Percentiles rank a stretch among this genome's conserved stretches.
These are phyloP conservation scores for Malassezia caprae DNA, from an alignment of 1,284 basidiomycete genomes.

Conservation along the genomic window DNA sequence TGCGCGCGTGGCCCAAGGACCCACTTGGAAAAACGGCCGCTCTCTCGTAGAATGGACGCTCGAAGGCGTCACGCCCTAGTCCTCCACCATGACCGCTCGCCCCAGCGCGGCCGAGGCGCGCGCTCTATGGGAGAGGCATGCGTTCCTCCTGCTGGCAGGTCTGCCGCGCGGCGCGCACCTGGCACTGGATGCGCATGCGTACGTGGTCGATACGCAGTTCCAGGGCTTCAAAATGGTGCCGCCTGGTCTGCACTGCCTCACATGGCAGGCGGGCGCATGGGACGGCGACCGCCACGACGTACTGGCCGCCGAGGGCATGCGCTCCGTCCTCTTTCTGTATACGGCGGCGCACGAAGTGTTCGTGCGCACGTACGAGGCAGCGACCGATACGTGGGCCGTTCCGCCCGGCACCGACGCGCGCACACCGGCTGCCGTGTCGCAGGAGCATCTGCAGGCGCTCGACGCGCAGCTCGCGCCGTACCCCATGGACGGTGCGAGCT, in stretches of 20 bases:
- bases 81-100: not conserved
- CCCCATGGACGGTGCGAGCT: not conserved
- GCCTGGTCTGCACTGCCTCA: slow-evolving; percentile 10
- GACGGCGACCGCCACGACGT: slow-evolving; percentile 1
- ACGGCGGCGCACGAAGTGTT: not conserved
- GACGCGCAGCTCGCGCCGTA: slow-evolving; percentile 12
- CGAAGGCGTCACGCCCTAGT: not conserved
- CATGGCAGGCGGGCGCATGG: slow-evolving; percentile 5
- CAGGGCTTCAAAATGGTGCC: slow-evolving; percentile 19
- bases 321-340: slow-evolving; percentile 4
- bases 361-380: slow-evolving; percentile 1
- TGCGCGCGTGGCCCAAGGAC: slow-evolving; percentile 3
- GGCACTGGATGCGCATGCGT: slow-evolving; percentile 3
- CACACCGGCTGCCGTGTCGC: not conserved
- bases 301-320: slow-evolving; percentile 3
- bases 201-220: slow-evolving; percentile 5
- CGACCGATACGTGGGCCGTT: not conserved
- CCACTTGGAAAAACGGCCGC: slow-evolving; percentile 10
- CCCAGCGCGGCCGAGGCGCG: not conserved
- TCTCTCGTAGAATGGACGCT: slow-evolving; percentile 3
- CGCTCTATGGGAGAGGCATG: not conserved
- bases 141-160: slow-evolving; percentile 2
- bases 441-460: slow-evolving; percentile 8
- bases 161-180: slow-evolving; percentile 9
- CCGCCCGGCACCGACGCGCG: not conserved